Base-by-base conservation (phyloP, 345 rosid genomes). In the Pugionium dolabratum region DNA sequence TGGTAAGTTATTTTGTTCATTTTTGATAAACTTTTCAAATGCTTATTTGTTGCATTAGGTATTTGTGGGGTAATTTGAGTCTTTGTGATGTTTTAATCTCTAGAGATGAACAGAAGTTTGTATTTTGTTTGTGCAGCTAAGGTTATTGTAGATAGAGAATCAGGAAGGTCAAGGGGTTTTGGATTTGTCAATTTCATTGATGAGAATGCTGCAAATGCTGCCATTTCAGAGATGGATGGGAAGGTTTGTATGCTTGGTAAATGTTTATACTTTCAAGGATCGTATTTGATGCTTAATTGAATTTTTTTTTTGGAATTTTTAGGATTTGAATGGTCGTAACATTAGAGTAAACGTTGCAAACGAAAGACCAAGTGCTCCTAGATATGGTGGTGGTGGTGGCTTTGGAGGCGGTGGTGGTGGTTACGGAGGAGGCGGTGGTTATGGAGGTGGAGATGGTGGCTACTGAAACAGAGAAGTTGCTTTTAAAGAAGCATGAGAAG, bases 91-190 rank as follows among this genome's bases (percentile, higher is more conserved):
- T 18, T 18, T 18, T 18, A 34, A 32, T 49, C 18, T n/a, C 3
- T 54, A 28, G 43, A 9, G 7, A 64, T 51, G 26, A 8, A 42
- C 10, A 2, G 36, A 5, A 27, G 29, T 18, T 4, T 5, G 5
- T 37, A 37, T 37, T 5, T 9, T 11, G 1, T 11, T 10, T 54
- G 31, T 71, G 35, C 83, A 86, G 96, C 92, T 3, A 84, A 61
- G 64, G 80, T 86, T 36, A 72, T 89, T 42, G 46, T 45, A 0
- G 93, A 89, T 65, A 86, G 90, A 74, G 90, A 84, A 4, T 41
- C 80, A 2, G 90, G 96, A 60, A 86, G 88, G 62, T 89, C 96
- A 10, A 79, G 85, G 64, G 96, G 93, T 29, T 89, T 83, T 9
- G 96, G 96, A 29, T 86, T 84, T 73, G 92, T 89, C 45, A 79